Evolutionary conservation across 1,284 basidiomycete species (phyloP), one percentile per base, ranked within the genome.

Genomic region (Puccinia hordei): DNA sequence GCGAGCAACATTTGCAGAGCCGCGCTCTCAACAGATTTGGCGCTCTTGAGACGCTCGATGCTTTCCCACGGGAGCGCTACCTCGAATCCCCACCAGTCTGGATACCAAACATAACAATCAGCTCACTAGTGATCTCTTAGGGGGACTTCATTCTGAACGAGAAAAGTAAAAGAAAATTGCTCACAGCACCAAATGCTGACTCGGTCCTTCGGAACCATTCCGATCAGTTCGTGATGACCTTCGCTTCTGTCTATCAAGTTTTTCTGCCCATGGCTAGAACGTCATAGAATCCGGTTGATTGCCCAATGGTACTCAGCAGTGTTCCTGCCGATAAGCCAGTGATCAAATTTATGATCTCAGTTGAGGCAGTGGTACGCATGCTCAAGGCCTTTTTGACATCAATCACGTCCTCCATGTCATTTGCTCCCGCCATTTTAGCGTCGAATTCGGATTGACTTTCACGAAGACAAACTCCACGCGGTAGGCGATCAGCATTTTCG

Each of bases 31-130:
- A 83, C 81, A 0, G 81, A 82, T 17, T 81, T 80, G 2, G 80
- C 81, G 1, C 55, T 61, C 2, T 74, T 65, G 15, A 84, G 78
- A 22, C 73, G 61, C 0, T 33, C 55, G 24, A 84, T 53, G 6
- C 75, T 78, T 0, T 82, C 68, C 0, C 82, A 81, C 1, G 84
- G 84, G 10, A 84, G 57, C 3, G 78, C 61, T 15, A 84, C 66
- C 75, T 84, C 83, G 72, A 81, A 84, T 4, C 84, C 84, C 84
- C 83, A 84, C 83, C 83, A 83, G 68, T 82, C 75, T 77, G 33
- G 30, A 69, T 19, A 44, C 33, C 38, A 66, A 17, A 9, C 17
- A n/a, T n/a, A n/a, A n/a, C n/a, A n/a, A n/a, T n/a, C n/a, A n/a
- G n/a, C n/a, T n/a, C n/a, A n/a, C n/a, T n/a, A n/a, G n/a, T n/a